phyloP scores from a whole-genome alignment of 345 rosid genomes.

The Acer yangbiense region DNA sequence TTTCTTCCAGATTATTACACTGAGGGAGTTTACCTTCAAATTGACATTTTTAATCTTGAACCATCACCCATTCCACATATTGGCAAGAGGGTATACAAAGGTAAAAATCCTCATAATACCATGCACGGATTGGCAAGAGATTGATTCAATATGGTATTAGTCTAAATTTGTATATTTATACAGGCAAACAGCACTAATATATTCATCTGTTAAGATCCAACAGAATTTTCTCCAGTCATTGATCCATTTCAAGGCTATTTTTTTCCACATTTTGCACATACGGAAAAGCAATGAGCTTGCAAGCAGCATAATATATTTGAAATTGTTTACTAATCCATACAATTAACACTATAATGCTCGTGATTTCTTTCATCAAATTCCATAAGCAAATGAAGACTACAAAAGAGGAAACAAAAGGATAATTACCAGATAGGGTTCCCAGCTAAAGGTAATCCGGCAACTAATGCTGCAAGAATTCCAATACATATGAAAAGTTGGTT shows the following conservation, averaged over 20 bases:
- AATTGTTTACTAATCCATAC: not conserved
- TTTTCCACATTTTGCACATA: too few species aligned
- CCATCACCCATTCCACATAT: not conserved
- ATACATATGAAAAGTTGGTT: constrained; percentile 96
- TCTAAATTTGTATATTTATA: not conserved
- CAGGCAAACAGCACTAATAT: not conserved
- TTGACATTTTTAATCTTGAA: not conserved
- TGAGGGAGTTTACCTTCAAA: not conserved
- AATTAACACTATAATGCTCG: not conserved
- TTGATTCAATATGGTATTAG: not conserved
- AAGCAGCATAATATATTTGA: not conserved
- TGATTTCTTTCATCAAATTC: not conserved
- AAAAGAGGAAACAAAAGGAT: constrained; percentile 1
- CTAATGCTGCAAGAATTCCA: constrained; percentile 93
- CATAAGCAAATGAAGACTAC: constrained; percentile 8
- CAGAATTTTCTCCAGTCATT: not conserved
- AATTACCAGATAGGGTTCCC: constrained; percentile 83
- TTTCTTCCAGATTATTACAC: too few species aligned
- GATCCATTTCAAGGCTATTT: not conserved
- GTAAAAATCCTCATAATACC: not conserved
- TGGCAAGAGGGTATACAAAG: not conserved
- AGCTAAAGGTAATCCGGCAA: constrained; percentile 95
- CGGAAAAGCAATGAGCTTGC: too few species aligned
- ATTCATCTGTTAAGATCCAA: not conserved
- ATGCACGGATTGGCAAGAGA: not conserved